phyloP scores from a whole-genome alignment of 2,329 filamentous ascomycete genomes.

The Trichoderma pleuroti region DNA sequence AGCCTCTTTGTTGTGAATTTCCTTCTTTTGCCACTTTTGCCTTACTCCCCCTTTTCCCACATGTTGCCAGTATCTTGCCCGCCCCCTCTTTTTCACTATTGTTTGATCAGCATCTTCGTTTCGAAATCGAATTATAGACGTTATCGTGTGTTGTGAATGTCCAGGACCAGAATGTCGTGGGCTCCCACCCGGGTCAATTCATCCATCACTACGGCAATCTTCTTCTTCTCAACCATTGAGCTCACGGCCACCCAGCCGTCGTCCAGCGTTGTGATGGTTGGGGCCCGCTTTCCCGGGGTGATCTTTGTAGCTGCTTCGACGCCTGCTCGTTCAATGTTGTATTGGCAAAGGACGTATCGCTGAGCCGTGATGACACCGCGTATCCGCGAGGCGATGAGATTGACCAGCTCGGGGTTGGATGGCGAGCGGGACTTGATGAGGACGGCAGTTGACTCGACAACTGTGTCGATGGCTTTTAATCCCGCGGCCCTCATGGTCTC shows the following conservation, averaged over 20 bases:
- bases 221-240: slow-evolving; percentile 88
- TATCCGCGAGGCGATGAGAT: slow-evolving; percentile 82
- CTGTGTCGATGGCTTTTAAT: slow-evolving; percentile 89
- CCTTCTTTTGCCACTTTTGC: neutral
- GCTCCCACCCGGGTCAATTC: slow-evolving; percentile 72
- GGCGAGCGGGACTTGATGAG: slow-evolving; percentile 87
- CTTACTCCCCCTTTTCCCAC: neutral
- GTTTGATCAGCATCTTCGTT: neutral
- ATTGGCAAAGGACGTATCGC: slow-evolving; percentile 90
- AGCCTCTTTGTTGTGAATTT: neutral
- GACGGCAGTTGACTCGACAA: slow-evolving; percentile 81
- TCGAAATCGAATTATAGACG: neutral
- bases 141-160: slow-evolving; percentile 74
- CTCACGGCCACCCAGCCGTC: slow-evolving; percentile 93
- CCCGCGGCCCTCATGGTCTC: slow-evolving; percentile 98
- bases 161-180: slow-evolving; percentile 78
- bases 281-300: slow-evolving; percentile 89
- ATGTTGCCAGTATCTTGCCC: neutral
- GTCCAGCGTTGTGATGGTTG: slow-evolving; percentile 86
- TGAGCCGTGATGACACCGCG: slow-evolving; percentile 93
- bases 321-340: slow-evolving; percentile 76
- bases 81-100: neutral
- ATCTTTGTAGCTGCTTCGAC: slow-evolving; percentile 68
- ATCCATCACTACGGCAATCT: slow-evolving; percentile 84
- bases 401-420: slow-evolving; percentile 74